Percentiles rank a stretch among this genome's conserved stretches.
These are phyloP conservation scores for Trichophyton schoenleinii DNA, from an alignment of 2,329 filamentous ascomycete species.

Conservation along the genomic window DNA sequence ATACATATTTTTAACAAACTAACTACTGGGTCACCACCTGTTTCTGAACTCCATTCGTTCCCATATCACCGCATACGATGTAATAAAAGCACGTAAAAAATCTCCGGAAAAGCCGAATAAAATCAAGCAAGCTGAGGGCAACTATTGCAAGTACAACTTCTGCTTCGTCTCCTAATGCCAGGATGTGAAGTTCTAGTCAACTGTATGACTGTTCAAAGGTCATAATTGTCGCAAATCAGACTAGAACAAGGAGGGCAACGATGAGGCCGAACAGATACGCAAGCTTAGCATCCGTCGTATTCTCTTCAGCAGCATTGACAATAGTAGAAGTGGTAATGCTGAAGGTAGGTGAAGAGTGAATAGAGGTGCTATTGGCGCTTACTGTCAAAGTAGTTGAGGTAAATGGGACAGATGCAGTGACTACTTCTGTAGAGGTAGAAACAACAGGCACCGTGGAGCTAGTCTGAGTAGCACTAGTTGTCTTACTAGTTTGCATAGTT, in stretches of 20 bases:
- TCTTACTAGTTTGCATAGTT: neutral
- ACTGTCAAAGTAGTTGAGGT: neutral
- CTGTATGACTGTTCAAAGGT: neutral
- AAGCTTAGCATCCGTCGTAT: neutral
- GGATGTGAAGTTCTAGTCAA: neutral
- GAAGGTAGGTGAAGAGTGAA: neutral
- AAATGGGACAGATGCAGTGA: neutral
- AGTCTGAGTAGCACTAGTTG: no score
- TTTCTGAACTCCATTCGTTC: neutral
- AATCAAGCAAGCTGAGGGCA: neutral
- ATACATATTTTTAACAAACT: neutral
- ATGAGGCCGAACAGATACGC: neutral
- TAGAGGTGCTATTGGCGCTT: neutral
- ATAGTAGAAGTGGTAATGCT: neutral
- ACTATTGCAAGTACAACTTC: neutral
- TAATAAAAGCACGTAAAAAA: neutral
- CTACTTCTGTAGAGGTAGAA: neutral
- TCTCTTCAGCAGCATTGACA: neutral
- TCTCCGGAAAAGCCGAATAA: neutral
- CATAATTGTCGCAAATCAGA: neutral
- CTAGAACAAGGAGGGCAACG: neutral
- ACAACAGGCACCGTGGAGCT: no score
- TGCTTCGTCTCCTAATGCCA: neutral
- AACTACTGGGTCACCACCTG: neutral
- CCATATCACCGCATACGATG: neutral